Evolutionary conservation across 352 stramenopile species (phyloP), one percentile per base, ranked within the genome.

Genomic region (Phytophthora gonapodyides): DNA sequence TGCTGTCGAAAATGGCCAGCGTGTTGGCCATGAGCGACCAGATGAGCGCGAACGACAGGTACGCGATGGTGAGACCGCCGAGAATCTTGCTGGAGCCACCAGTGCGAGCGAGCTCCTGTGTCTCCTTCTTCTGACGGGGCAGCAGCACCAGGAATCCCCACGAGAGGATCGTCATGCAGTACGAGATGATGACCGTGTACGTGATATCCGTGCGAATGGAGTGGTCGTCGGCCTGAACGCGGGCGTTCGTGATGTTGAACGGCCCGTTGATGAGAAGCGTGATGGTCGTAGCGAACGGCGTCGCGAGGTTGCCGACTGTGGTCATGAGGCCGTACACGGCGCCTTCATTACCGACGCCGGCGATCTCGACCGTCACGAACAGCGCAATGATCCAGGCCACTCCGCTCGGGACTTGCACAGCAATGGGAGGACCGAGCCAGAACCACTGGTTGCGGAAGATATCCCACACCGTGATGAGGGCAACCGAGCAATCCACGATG

Each of bases 381-480:
- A 70, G 57, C 0, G 49, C 57, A 38, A 81, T 70, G 36, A 82
- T 76, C 47, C 71, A 83, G 37, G 61, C 61, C 21, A 86, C 62
- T 33, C 70, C 71, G 8, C 37, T 57, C 0, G 75, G 71, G 11
- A 82, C 12, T 24, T 76, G 50, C 38, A 80, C 71, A 11, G 75
- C 60, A 30, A 83, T 67, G 16, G 72, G 57, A 37, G 67, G 57
- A 33, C 67, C 73, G 5, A 80, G 57, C 59, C 60, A 78, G 61
- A 81, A 80, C 74, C 74, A 82, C 44, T 75, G 63, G 44, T 69
- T 71, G n/a, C 73, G 71, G 43, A 82, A 60, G 21, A 81, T 57
- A 54, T 84, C 67, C 70, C 73, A 82, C 16, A 72, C 54, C 2
- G 73, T 82, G 11, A 82, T 57, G 30, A 84, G 45, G 10, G 70